These are phyloP conservation scores for Chaetomiaceae sp. DNA, from an alignment of 2,329 filamentous ascomycete genomes.

Conservation along the genomic window DNA sequence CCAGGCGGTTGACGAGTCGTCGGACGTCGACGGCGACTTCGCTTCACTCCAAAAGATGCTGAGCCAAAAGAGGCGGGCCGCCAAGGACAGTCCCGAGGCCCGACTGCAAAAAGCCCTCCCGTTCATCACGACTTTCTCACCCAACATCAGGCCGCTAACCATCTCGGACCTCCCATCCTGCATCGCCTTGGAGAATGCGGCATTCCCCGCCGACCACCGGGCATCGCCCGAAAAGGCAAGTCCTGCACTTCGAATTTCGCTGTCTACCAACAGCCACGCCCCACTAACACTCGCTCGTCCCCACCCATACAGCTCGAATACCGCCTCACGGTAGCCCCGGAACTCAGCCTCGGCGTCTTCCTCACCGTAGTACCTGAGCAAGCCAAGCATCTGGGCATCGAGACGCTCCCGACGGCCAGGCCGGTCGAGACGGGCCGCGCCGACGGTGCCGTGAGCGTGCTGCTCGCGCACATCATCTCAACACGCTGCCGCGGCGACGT, in stretches of 20 bases:
- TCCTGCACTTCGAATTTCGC: slow-evolving; percentile 3
- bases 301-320: slow-evolving; percentile 60
- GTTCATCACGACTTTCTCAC: slow-evolving; percentile 55
- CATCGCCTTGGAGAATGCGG: slow-evolving; percentile 50
- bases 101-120: slow-evolving; percentile 43
- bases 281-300: not conserved
- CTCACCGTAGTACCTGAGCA: slow-evolving; percentile 54
- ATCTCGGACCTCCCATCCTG: slow-evolving; percentile 60
- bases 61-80: slow-evolving; percentile 37
- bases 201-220: slow-evolving; percentile 47
- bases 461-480: slow-evolving; percentile 74
- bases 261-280: not conserved
- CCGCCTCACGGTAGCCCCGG: slow-evolving; percentile 68
- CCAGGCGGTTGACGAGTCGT: slow-evolving; percentile 30
- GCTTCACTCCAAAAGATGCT: slow-evolving; percentile 36
- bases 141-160: slow-evolving; percentile 70
- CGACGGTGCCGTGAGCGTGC: slow-evolving; percentile 52
- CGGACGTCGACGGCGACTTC: slow-evolving; percentile 31
- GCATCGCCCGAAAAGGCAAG: slow-evolving; percentile 52
- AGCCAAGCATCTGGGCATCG: slow-evolving; percentile 43
- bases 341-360: slow-evolving; percentile 77
- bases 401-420: slow-evolving; percentile 51
- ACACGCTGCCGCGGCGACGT: slow-evolving; percentile 61
- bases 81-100: slow-evolving; percentile 32
- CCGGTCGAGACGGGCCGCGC: slow-evolving; percentile 57